Conservation (phyloP, 208 protist genomes). For the Angomonas deanei region DNA sequence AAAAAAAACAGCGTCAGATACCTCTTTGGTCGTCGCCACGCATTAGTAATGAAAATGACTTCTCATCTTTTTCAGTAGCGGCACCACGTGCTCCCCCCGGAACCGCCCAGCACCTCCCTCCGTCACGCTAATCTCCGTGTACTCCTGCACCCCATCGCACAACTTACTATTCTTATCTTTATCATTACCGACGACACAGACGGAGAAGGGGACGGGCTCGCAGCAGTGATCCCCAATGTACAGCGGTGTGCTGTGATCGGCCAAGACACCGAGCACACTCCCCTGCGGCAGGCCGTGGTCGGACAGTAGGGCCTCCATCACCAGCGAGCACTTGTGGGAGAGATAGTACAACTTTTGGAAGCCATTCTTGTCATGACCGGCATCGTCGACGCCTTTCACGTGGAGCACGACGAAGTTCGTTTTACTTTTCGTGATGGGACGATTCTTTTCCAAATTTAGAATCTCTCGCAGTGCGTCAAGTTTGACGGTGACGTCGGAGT, state of each 20-base stretch:
- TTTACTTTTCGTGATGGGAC: background rate
- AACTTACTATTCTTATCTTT: too few relatives aligned
- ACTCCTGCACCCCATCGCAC: slow-evolving; percentile 35
- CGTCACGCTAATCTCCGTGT: slow-evolving; percentile 33
- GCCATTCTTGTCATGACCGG: slow-evolving; percentile 48
- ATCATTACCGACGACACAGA: background rate
- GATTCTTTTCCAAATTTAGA: slow-evolving; percentile 19
- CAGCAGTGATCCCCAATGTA: slow-evolving; percentile 61
- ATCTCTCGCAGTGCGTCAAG: slow-evolving; percentile 33
- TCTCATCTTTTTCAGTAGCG: slow-evolving; percentile 59
- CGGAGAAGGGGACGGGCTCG: slow-evolving; percentile 51
- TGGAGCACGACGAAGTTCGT: slow-evolving; percentile 56
- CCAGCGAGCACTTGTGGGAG: slow-evolving; percentile 36
- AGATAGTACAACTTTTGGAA: slow-evolving; percentile 34
- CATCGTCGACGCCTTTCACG: slow-evolving; percentile 72
- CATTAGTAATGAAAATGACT: too few relatives aligned
- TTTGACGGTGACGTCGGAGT: slow-evolving; percentile 44
- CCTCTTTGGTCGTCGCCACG: too few relatives aligned
- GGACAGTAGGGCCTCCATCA: slow-evolving; percentile 32
- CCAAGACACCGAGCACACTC: slow-evolving; percentile 43
- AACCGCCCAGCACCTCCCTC: slow-evolving; percentile 34
- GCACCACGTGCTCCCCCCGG: slow-evolving; percentile 38
- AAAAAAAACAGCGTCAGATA: slow-evolving; percentile 1
- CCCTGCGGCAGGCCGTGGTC: slow-evolving; percentile 31
- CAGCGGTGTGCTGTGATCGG: slow-evolving; percentile 61